These are phyloP conservation scores for Cercophora sp. DNA, from an alignment of 495 filamentous ascomycete genomes.

Conservation along the genomic window DNA sequence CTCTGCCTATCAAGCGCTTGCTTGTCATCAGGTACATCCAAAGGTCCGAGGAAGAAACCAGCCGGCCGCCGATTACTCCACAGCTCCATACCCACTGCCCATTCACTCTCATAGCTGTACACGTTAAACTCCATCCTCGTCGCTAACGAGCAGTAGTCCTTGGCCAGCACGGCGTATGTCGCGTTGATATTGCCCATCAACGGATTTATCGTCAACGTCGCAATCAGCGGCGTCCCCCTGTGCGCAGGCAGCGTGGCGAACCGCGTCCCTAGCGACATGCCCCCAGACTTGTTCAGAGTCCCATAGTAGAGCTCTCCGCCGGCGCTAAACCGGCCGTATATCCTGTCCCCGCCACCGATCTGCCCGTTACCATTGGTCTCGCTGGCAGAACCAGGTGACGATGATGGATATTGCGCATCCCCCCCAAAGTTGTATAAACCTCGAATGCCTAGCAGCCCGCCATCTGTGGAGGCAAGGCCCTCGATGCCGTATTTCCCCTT, in stretches of 20 bases:
- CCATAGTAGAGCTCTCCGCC: conserved; percentile 97
- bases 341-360: conserved; percentile 34
- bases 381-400: conserved; percentile 12
- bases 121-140: conserved; percentile 95
- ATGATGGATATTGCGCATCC: conserved; percentile 39
- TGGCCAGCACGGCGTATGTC: conserved; percentile 84
- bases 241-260: conserved; percentile 90
- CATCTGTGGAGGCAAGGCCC: conserved; percentile 88
- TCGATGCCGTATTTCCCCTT: conserved; percentile 84
- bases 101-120: conserved; percentile 94
- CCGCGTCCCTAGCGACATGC: conserved; percentile 69
- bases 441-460: conserved; percentile 77
- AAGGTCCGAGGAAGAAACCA: conserved; percentile 39
- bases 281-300: conserved; percentile 82
- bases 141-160: conserved; percentile 74
- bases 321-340: conserved; percentile 66
- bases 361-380: conserved; percentile 14
- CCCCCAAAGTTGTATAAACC: conserved; percentile 93
- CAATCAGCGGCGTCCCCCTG: conserved; percentile 80
- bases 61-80: conserved; percentile 60
- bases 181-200: conserved; percentile 88
- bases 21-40: conserved; percentile 15
- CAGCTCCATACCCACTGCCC: conserved; percentile 84
- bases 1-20: conserved; percentile 23
- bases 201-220: conserved; percentile 86